Evolutionary conservation across 352 stramenopile species (phyloP).

Genomic region (Lagenidium sp.): DNA sequence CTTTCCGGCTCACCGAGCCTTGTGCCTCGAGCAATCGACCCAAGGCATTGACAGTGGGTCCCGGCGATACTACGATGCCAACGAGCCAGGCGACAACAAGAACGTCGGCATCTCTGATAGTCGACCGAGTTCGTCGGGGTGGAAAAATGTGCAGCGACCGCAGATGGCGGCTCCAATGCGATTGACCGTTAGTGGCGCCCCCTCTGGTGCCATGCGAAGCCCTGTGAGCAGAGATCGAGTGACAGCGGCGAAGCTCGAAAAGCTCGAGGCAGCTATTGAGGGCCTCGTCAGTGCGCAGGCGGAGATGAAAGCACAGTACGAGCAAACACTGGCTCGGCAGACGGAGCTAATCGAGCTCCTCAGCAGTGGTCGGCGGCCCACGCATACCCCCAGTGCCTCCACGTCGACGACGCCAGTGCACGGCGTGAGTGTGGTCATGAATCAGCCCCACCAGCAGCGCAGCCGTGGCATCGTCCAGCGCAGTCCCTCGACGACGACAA

Average conservation of each 20-base stretch:
- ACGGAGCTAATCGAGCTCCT: conserved; percentile 28
- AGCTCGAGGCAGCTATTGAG: conserved; percentile 34
- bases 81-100: background rate
- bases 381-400: background rate
- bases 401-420: background rate
- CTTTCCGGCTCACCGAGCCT: conserved; percentile 52
- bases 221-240: conserved; percentile 10
- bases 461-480: background rate
- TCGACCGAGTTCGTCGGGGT: too few species aligned
- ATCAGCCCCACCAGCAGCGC: too few species aligned
- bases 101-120: too few species aligned
- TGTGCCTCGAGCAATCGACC: conserved; percentile 29
- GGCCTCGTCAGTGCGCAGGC: conserved; percentile 20
- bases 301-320: conserved; percentile 39
- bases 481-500: conserved; percentile 1
- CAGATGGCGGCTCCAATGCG: too few species aligned
- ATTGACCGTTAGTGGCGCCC: too few species aligned
- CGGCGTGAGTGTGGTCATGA: background rate
- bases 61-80: background rate
- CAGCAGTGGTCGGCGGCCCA: conserved; percentile 6
- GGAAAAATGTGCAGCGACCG: too few species aligned
- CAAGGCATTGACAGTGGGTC: background rate
- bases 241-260: conserved; percentile 29
- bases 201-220: too few species aligned
- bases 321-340: conserved; percentile 19